A percentile compares a stretch with the other conserved stretches of the same genome.
These are phyloP conservation scores for Salmacisia buchloeana DNA, from an alignment of 1,284 basidiomycete genomes.

Conservation along the genomic window DNA sequence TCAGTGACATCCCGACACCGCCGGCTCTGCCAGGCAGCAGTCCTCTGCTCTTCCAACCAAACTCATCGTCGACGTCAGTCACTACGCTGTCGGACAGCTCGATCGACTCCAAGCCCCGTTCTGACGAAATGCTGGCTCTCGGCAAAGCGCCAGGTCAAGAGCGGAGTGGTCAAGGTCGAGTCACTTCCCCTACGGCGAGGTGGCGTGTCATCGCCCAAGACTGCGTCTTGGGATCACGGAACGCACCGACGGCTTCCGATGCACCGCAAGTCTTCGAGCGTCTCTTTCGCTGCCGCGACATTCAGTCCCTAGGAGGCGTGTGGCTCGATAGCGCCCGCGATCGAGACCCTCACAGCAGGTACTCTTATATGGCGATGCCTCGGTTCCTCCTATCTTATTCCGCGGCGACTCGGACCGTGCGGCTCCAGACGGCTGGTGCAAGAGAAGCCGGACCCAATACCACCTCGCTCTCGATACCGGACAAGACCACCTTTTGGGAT, in stretches of 20 bases:
- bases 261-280: constrained; percentile 52
- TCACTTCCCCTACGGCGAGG: no score
- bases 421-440: neutral
- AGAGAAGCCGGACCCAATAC: neutral
- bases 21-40: neutral
- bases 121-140: neutral
- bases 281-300: constrained; percentile 35
- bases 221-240: neutral
- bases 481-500: constrained; percentile 29
- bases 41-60: neutral
- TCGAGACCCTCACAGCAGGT: constrained; percentile 25
- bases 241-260: neutral
- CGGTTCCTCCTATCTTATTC: constrained; percentile 37
- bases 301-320: constrained; percentile 50
- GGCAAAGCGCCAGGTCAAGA: neutral
- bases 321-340: constrained; percentile 55
- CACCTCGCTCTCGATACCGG: neutral
- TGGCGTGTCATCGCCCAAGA: neutral
- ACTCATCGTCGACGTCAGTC: neutral
- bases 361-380: constrained; percentile 43
- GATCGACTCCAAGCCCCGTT: neutral
- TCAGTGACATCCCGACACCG: neutral
- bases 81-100: neutral
- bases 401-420: neutral
- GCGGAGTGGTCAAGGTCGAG: neutral